phyloP scores from a whole-genome alignment of 2,329 filamentous ascomycete species.

The Parastagonospora avenae region DNA sequence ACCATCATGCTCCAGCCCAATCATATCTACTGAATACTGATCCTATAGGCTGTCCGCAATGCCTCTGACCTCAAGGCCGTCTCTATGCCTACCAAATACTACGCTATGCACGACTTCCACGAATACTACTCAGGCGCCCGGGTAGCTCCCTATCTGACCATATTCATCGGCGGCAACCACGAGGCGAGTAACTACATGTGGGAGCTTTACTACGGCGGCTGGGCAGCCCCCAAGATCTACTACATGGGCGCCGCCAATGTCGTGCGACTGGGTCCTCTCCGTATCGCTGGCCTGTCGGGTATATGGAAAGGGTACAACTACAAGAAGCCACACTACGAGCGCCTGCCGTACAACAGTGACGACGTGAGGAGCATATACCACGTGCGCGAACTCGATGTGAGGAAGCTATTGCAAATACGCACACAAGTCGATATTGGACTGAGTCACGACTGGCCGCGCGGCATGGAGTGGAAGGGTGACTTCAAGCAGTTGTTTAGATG shows the following conservation, averaged over 20 bases:
- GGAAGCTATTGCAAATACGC: constrained; percentile 83
- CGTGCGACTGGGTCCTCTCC: constrained; percentile 77
- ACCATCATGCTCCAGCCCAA: constrained; percentile 13
- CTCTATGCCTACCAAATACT: constrained; percentile 87
- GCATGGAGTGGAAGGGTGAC: constrained; percentile 80
- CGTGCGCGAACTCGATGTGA: constrained; percentile 84
- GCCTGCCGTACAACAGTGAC: constrained; percentile 78
- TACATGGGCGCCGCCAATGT: constrained; percentile 95
- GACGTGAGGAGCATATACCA: constrained; percentile 88
- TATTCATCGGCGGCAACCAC: constrained; percentile 95
- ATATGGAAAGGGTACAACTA: constrained; percentile 96
- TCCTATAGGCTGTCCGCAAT: constrained; percentile 77
- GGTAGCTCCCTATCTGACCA: constrained; percentile 82
- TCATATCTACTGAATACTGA: constrained; percentile 17
- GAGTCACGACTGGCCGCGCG: constrained; percentile 94
- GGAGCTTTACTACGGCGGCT: constrained; percentile 95
- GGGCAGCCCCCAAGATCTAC: constrained; percentile 97
- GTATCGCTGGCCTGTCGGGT: constrained; percentile 87
- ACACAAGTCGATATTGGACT: constrained; percentile 89
- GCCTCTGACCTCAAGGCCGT: constrained; percentile 85
- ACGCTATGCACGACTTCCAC: constrained; percentile 87
- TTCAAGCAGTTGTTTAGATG: constrained; percentile 67
- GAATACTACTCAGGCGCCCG: constrained; percentile 85
- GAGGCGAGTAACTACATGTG: constrained; percentile 89
- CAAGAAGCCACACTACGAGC: constrained; percentile 79